Conservation (phyloP, 1,139 yeast genomes). For the Kurtzmaniella quercitrusa region DNA sequence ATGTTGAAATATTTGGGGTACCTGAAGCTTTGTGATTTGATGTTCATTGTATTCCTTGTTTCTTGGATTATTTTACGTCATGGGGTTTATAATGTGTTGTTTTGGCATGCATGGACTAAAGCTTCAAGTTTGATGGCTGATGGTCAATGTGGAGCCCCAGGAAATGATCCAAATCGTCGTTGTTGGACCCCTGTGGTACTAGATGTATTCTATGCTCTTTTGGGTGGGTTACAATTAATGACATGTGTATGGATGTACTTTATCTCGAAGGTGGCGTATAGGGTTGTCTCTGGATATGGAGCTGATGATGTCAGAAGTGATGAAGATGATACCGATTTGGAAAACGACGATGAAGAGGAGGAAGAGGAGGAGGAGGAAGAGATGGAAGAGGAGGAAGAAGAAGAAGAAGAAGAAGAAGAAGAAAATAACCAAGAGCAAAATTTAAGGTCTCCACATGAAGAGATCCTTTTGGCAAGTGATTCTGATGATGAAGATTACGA, state of each 20-base stretch:
- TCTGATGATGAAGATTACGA: neutral
- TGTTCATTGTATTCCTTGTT: constrained; percentile 64
- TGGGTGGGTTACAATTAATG: constrained; percentile 64
- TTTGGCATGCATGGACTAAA: constrained; percentile 46
- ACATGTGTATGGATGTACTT: constrained; percentile 72
- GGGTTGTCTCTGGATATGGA: constrained; percentile 67
- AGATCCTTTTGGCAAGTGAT: neutral
- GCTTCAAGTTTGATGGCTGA: constrained; percentile 34
- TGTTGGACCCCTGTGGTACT: constrained; percentile 61
- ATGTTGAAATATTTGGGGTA: constrained; percentile 70
- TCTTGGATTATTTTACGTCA: constrained; percentile 75
- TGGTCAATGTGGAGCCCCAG: constrained; percentile 30
- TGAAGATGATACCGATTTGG: constrained; percentile 39
- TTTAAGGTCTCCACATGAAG: neutral
- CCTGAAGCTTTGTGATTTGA: constrained; percentile 55
- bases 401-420: constrained; percentile 5
- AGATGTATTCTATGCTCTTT: constrained; percentile 48
- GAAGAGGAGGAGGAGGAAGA: constrained; percentile 5
- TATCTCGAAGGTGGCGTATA: constrained; percentile 65
- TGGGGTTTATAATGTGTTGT: constrained; percentile 64
- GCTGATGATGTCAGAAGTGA: constrained; percentile 87
- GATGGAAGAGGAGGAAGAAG: constrained; percentile 5
- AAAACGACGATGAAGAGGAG: constrained; percentile 12
- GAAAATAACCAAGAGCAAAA: constrained; percentile 3
- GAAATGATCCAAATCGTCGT: constrained; percentile 14